phyloP scores from a whole-genome alignment of 805 yeast genomes.

The Torulaspora franciscae region DNA sequence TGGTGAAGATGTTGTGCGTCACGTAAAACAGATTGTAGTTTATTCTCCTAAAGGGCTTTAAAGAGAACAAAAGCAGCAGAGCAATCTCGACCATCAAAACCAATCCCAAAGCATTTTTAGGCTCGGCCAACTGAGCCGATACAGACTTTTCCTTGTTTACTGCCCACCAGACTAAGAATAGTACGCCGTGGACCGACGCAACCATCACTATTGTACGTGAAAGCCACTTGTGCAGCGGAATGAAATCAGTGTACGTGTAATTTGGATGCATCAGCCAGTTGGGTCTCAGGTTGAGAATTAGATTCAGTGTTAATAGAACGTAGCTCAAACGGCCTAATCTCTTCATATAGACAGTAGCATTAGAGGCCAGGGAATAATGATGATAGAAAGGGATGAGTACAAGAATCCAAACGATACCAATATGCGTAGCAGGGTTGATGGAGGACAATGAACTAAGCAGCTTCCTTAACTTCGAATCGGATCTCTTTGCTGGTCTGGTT shows the following conservation, averaged over 20 bases:
- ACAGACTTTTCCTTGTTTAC: slow-evolving; percentile 37
- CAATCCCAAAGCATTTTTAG: slow-evolving; percentile 50
- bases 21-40: slow-evolving; percentile 52
- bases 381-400: slow-evolving; percentile 35
- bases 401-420: slow-evolving; percentile 30
- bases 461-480: slow-evolving; percentile 36
- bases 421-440: slow-evolving; percentile 38
- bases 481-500: slow-evolving; percentile 39
- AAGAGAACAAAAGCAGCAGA: slow-evolving; percentile 42
- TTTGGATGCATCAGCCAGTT: slow-evolving; percentile 43
- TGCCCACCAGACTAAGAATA: slow-evolving; percentile 49
- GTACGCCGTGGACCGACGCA: slow-evolving; percentile 48
- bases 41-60: slow-evolving; percentile 45
- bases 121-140: slow-evolving; percentile 29
- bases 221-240: slow-evolving; percentile 66
- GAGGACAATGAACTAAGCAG: slow-evolving; percentile 36
- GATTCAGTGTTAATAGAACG: slow-evolving; percentile 52
- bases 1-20: slow-evolving; percentile 49
- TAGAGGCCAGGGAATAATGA: slow-evolving; percentile 31
- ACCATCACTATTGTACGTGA: slow-evolving; percentile 51
- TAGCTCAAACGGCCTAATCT: slow-evolving; percentile 61
- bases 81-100: slow-evolving; percentile 37
- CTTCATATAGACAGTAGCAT: slow-evolving; percentile 38
- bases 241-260: slow-evolving; percentile 46
- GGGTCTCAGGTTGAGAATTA: slow-evolving; percentile 54